Evolutionary conservation across 1,139 yeast genomes (phyloP), one percentile per base, ranked within the genome.

Genomic region (Yueomyces sp.): DNA sequence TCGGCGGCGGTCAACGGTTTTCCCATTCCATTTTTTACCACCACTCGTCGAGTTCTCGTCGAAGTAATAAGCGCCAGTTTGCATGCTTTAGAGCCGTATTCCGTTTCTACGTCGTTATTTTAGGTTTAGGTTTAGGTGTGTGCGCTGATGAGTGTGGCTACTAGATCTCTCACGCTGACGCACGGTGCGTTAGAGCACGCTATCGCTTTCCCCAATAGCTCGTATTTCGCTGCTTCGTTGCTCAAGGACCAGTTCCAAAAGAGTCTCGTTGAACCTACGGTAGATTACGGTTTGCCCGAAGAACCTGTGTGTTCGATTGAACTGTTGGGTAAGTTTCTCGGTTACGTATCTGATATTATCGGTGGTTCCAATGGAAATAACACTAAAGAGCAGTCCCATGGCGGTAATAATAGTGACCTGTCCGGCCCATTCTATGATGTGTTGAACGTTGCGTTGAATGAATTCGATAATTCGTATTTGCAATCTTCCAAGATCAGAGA

Each of bases 241-340:
- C 73, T 93, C 54, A 81, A 85, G 56, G 94, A 87, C 53, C 94
- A 81, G 62, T 91, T 91, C 62, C 68, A 67, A 57, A 82, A 84
- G 60, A 69, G 80, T 36, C 73, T 87, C 53, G 96, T 96, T 27
- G 74, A 72, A 42, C 78, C 81, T 39, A 82, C 96, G 37, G 96
- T 84, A 57, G 93, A 82, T 27, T 79, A 74, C 55, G 91, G 91
- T 41, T 83, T 76, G 47, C 96, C 86, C 54, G 81, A 84, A 49
- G 97, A 86, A 66, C 96, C 96, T 38, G 67, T 89, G 39, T 80
- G 93, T 40, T 80, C 93, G 42, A 81, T 89, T 38, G 98, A 93
- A 67, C 74, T 91, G 49, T 73, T 85, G 51, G 86, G 87, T 47
- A 77, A 78, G 56, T 91, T 89, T 60, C 69, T 91, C 49, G 96